Percentiles rank a stretch among this genome's conserved stretches.
These are phyloP conservation scores for Acer yangbiense DNA, from an alignment of 345 rosid species.

Conservation along the genomic window DNA sequence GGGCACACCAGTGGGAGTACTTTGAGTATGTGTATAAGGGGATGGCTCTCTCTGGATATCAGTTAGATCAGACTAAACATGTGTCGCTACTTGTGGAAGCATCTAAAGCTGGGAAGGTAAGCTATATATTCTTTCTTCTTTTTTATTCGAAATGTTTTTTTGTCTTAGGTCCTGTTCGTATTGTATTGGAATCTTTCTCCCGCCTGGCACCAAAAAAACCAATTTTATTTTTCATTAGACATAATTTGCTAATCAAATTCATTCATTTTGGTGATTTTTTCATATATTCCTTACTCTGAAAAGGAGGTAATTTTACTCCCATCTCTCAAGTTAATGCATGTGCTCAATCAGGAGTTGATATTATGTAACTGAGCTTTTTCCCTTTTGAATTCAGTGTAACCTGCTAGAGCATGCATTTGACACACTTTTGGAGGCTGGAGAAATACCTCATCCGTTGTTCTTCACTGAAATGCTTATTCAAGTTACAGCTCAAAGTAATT, in stretches of 20 bases:
- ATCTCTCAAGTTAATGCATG: background rate
- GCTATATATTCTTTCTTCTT: conserved; percentile 18
- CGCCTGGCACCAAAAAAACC: background rate
- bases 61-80: conserved; percentile 65
- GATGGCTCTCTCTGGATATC: conserved; percentile 72
- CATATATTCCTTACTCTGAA: background rate
- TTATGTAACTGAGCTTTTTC: conserved; percentile 11
- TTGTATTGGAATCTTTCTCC: background rate
- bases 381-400: conserved; percentile 54
- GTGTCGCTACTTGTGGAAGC: conserved; percentile 68
- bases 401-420: conserved; percentile 90
- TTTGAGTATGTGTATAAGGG: conserved; percentile 83
- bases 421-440: conserved; percentile 74
- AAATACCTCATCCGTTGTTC: conserved; percentile 60
- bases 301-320: background rate
- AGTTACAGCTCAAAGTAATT: conserved; percentile 53
- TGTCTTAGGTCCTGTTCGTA: too few species aligned
- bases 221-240: background rate
- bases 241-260: background rate
- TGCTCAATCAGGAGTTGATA: conserved; percentile 6
- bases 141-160: background rate
- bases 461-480: conserved; percentile 76
- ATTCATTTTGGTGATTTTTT: background rate
- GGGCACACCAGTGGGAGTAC: conserved; percentile 87
- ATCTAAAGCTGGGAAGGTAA: conserved; percentile 85